phyloP scores from a whole-genome alignment of 1,284 basidiomycete genomes.

The Entoloma clypeatum region DNA sequence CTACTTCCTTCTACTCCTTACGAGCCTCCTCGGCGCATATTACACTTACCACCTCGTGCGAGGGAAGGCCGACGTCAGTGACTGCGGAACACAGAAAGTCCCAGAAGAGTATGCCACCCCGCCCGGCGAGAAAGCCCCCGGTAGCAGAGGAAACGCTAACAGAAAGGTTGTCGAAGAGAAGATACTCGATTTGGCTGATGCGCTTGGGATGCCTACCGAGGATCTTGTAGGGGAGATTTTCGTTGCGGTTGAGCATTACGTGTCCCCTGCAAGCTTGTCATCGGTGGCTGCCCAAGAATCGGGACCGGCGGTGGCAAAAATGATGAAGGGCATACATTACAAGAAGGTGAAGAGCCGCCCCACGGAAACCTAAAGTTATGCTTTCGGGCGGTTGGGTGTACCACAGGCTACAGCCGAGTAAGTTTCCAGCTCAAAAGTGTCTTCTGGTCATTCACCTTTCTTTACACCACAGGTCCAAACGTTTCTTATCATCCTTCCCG shows the following conservation, averaged over 20 bases:
- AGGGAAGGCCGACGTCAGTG: constrained; percentile 51
- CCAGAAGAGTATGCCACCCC: too few relatives aligned
- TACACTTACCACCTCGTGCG: constrained; percentile 48
- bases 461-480: too few relatives aligned
- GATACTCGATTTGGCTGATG: constrained; percentile 55
- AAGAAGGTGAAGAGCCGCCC: constrained; percentile 8
- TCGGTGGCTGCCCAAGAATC: constrained; percentile 48
- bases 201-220: constrained; percentile 55
- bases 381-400: too few relatives aligned
- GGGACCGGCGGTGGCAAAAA: constrained; percentile 37
- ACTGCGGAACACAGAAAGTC: constrained; percentile 60
- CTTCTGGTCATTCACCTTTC: too few relatives aligned
- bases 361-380: too few relatives aligned
- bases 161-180: constrained; percentile 43
- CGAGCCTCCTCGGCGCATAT: constrained; percentile 42
- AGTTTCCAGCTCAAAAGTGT: too few relatives aligned
- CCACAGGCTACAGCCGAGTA: too few relatives aligned
- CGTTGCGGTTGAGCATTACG: constrained; percentile 48
- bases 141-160: constrained; percentile 3
- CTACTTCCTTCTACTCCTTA: constrained; percentile 44
- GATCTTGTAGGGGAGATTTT: constrained; percentile 63
- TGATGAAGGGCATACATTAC: constrained; percentile 28
- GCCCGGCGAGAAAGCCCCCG: too few relatives aligned
- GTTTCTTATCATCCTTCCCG: too few relatives aligned
- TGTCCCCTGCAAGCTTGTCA: constrained; percentile 55